phyloP scores from a whole-genome alignment of 1,284 basidiomycete genomes.

The Ceratobasidium sp. region DNA sequence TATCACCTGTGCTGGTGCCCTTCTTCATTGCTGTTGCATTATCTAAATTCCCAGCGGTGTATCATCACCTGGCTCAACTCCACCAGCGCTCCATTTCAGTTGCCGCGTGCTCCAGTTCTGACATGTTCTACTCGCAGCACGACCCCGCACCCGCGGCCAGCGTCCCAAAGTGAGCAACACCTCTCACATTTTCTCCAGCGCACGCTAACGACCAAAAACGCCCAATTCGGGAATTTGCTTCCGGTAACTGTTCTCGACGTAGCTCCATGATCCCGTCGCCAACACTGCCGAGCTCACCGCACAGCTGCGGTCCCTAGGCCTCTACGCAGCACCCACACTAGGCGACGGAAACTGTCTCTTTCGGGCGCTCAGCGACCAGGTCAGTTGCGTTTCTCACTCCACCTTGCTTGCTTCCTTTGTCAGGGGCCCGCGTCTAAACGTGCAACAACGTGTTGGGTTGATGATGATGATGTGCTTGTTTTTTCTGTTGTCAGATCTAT shows the following conservation, averaged over 20 bases:
- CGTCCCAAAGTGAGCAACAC: constrained; percentile 22
- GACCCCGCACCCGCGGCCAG: constrained; percentile 36
- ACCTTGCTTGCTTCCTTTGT: not conserved
- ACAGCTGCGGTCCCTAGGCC: constrained; percentile 78
- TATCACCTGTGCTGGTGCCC: not conserved
- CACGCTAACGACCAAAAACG: not conserved
- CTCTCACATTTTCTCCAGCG: not conserved
- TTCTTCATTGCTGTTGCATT: too few relatives aligned
- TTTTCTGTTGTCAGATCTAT: constrained; percentile 67
- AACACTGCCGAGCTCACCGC: constrained; percentile 74
- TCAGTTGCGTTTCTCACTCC: constrained; percentile 3
- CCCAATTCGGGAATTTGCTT: constrained; percentile 39
- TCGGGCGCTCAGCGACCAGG: constrained; percentile 78
- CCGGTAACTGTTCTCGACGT: constrained; percentile 39
- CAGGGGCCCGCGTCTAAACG: constrained; percentile 49
- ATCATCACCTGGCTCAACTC: not conserved
- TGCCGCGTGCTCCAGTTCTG: not conserved
- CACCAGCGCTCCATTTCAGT: constrained; percentile 2
- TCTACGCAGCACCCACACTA: constrained; percentile 81
- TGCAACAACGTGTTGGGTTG: too few relatives aligned
- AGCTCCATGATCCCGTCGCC: constrained; percentile 71
- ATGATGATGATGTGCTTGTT: not conserved
- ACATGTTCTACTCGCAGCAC: constrained; percentile 20
- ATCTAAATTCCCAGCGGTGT: too few relatives aligned
- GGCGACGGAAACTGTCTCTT: constrained; percentile 93